Percentiles rank a stretch among this genome's conserved stretches.
These are phyloP conservation scores for Phytophthora nicotianae DNA, from an alignment of 352 stramenopile species.

Conservation along the genomic window DNA sequence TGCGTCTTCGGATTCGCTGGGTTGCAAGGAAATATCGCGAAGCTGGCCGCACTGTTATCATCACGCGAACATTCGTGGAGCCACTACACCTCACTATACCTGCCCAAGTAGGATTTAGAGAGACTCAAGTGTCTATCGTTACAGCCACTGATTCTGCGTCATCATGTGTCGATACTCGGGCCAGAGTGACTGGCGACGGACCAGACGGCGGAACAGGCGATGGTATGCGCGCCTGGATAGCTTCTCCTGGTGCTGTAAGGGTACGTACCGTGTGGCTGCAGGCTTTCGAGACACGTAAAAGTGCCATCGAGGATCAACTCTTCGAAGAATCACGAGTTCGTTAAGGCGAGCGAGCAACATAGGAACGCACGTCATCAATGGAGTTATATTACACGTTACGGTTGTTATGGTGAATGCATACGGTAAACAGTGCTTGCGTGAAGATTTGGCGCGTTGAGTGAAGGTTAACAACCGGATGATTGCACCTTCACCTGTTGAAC, in stretches of 20 bases:
- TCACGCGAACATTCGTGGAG: slow-evolving; percentile 15
- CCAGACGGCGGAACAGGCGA: slow-evolving; percentile 7
- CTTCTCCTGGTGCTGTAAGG: slow-evolving; percentile 3
- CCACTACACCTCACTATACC: slow-evolving; percentile 6
- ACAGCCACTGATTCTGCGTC: not conserved
- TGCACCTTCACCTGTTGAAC: not conserved
- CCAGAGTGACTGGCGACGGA: slow-evolving; percentile 12
- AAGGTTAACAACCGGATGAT: not conserved
- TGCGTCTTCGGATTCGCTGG: slow-evolving; percentile 21
- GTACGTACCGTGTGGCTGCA: slow-evolving; percentile 16
- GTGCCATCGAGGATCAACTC: slow-evolving; percentile 17
- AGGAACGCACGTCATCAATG: no score
- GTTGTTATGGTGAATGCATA: not conserved
- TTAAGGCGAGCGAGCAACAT: not conserved
- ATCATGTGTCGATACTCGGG: slow-evolving; percentile 5
- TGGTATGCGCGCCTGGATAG: slow-evolving; percentile 17
- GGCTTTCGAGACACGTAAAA: slow-evolving; percentile 18
- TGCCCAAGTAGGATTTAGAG: slow-evolving; percentile 12
- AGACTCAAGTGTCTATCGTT: slow-evolving; percentile 27
- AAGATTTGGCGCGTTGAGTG: not conserved
- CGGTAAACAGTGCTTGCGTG: slow-evolving; percentile 5
- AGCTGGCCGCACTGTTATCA: slow-evolving; percentile 14
- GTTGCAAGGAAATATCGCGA: slow-evolving; percentile 17
- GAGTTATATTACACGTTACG: no score
- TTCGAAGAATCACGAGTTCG: slow-evolving; percentile 20